A percentile compares a stretch with the other conserved stretches of the same genome.
phyloP scores from a whole-genome alignment of 2,329 filamentous ascomycete genomes.

The Neofusicoccum cordaticola region DNA sequence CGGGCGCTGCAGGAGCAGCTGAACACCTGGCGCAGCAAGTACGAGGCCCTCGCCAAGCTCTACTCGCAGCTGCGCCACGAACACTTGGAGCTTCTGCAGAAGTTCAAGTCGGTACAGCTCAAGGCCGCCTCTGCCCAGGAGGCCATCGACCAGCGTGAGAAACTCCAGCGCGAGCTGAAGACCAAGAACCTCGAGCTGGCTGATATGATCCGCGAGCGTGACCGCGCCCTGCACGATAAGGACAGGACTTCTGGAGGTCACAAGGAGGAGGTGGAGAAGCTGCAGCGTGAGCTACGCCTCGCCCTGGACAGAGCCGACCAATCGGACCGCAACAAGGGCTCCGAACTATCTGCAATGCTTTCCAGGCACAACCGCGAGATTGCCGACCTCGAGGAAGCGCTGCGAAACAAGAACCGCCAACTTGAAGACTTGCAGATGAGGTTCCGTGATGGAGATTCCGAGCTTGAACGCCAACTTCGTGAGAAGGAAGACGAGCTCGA shows the following conservation, averaged over 20 bases:
- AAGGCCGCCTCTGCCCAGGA: conserved; percentile 97
- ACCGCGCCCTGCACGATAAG: conserved; percentile 88
- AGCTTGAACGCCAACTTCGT: conserved; percentile 78
- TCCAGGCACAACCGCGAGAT: conserved; percentile 97
- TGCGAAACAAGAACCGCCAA: conserved; percentile 80
- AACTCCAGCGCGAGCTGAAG: conserved; percentile 95
- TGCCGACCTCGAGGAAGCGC: conserved; percentile 89
- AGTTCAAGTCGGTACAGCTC: conserved; percentile 92
- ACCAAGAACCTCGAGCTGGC: conserved; percentile 98
- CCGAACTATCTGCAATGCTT: conserved; percentile 90
- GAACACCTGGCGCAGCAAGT: conserved; percentile 96
- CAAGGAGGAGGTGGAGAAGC: conserved; percentile 90
- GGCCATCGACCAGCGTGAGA: conserved; percentile 90
- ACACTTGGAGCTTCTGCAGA: conserved; percentile 90
- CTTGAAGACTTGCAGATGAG: conserved; percentile 80
- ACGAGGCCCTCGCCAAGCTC: conserved; percentile 91
- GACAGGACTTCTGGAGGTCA: conserved; percentile 82
- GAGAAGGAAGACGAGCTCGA: conserved; percentile 98
- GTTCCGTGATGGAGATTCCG: conserved; percentile 75
- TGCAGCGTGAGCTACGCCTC: conserved; percentile 89
- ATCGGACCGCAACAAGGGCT: conserved; percentile 87
- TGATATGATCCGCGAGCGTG: conserved; percentile 96
- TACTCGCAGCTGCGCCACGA: conserved; percentile 96
- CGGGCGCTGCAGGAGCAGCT: conserved; percentile 90
- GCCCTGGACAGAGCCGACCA: conserved; percentile 90